Percentiles rank a stretch among this genome's conserved stretches.
phyloP scores from a whole-genome alignment of 805 yeast species.

The Teunomyces aglyptinius region DNA sequence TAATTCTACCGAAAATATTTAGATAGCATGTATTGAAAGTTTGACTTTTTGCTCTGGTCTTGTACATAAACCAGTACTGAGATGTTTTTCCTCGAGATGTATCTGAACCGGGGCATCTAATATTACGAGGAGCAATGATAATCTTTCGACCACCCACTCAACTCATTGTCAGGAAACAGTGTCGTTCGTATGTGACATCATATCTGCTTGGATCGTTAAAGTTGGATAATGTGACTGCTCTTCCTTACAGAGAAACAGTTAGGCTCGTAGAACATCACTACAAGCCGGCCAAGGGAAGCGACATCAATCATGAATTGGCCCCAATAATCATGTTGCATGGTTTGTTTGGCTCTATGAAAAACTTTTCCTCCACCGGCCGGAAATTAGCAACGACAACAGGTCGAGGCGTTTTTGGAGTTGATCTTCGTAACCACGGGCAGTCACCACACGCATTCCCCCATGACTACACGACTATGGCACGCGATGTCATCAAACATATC shows the following conservation, averaged over 20 bases:
- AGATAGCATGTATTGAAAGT: neutral
- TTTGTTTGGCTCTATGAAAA: conserved; percentile 48
- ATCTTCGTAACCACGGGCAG: conserved; percentile 57
- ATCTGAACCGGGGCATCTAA: too few relatives aligned
- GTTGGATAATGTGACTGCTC: neutral
- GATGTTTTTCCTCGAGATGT: too few relatives aligned
- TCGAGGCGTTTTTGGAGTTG: conserved; percentile 42
- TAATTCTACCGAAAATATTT: conserved; percentile 1
- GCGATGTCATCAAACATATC: conserved; percentile 41
- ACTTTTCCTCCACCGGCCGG: conserved; percentile 41
- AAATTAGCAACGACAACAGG: conserved; percentile 28
- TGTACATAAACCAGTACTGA: too few relatives aligned
- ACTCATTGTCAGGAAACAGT: neutral
- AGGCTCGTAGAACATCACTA: conserved; percentile 6
- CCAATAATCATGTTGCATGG: conserved; percentile 55
- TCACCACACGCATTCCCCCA: conserved; percentile 45
- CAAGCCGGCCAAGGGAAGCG: conserved; percentile 6
- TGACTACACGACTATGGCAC: conserved; percentile 42
- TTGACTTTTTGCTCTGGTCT: too few relatives aligned
- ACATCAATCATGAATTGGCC: conserved; percentile 6
- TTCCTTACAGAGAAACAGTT: conserved; percentile 2
- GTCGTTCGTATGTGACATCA: neutral
- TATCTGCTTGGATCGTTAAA: neutral
- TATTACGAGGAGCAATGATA: too few relatives aligned
- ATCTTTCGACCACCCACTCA: neutral